Evolutionary conservation across 768 basidiomycete genomes (phyloP).

Genomic region (Filobasidium floriforme): DNA sequence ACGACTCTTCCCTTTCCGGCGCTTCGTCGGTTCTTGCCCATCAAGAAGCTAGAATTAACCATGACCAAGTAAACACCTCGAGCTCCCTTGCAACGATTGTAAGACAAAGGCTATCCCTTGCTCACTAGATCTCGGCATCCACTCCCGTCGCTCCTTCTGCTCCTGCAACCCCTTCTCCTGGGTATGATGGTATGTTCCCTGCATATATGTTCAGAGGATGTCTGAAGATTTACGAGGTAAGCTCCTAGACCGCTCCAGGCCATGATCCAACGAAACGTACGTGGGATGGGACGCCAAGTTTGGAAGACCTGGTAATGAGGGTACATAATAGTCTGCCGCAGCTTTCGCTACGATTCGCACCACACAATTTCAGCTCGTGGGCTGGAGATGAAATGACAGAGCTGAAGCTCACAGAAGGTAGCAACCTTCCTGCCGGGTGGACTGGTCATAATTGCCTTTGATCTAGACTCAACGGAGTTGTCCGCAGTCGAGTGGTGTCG

Average conservation of each 20-base stretch:
- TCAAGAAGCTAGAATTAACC: slow-evolving; percentile 55
- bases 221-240: slow-evolving; percentile 20
- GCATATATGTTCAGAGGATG: slow-evolving; percentile 44
- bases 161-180: slow-evolving; percentile 40
- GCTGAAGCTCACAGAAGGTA: no score
- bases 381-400: no score
- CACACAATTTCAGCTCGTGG: no score
- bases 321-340: slow-evolving; percentile 44
- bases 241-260: background rate
- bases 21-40: slow-evolving; percentile 73
- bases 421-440: no score
- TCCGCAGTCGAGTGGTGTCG: no score
- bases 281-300: slow-evolving; percentile 42
- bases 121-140: slow-evolving; percentile 44
- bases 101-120: background rate
- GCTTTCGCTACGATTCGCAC: slow-evolving; percentile 15
- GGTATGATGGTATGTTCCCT: slow-evolving; percentile 42
- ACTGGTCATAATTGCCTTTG: no score
- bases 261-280: slow-evolving; percentile 23
- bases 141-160: slow-evolving; percentile 38
- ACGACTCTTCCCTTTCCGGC: slow-evolving; percentile 87
- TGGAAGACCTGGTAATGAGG: slow-evolving; percentile 41
- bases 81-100: background rate
- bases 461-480: no score
- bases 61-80: no score